Conservation (phyloP, 1,284 basidiomycete genomes). For the Cystobasidium sp. region DNA sequence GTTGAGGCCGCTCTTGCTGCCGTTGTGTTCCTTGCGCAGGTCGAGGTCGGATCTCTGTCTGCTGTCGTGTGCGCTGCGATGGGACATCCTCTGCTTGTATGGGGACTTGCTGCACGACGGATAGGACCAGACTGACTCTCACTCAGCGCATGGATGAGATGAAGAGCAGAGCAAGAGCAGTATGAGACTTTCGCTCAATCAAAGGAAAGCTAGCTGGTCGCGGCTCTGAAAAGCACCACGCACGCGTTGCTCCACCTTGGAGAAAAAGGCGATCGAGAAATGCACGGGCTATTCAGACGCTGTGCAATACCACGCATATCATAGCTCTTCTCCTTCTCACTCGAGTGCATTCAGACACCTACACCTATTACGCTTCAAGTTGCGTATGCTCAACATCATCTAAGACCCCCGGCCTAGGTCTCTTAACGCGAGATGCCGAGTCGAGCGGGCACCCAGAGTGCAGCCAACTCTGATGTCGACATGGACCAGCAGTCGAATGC, state of each 20-base stretch:
- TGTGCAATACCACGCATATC: too few species aligned
- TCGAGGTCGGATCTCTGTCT: conserved; percentile 19
- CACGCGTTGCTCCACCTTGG: background rate
- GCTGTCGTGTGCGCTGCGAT: conserved; percentile 20
- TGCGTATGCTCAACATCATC: background rate
- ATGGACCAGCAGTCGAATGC: background rate
- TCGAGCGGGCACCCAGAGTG: background rate
- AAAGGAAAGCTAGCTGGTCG: background rate
- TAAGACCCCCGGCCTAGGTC: background rate
- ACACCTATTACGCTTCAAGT: background rate
- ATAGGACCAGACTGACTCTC: background rate
- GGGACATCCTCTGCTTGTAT: conserved; percentile 43
- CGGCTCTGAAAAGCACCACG: background rate
- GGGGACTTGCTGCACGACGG: background rate
- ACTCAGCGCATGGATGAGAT: conserved; percentile 8
- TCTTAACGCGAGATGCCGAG: background rate
- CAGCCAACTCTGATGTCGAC: conserved; percentile 17
- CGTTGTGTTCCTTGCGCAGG: conserved; percentile 2
- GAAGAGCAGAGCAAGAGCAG: background rate
- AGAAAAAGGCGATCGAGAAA: too few species aligned
- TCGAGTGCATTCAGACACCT: too few species aligned
- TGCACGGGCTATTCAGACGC: too few species aligned
- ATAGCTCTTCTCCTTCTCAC: too few species aligned
- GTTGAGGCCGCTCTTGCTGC: conserved; percentile 12
- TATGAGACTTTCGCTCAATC: background rate